phyloP scores from a whole-genome alignment of 2,329 filamentous ascomycete genomes.

The Ustulina deusta region DNA sequence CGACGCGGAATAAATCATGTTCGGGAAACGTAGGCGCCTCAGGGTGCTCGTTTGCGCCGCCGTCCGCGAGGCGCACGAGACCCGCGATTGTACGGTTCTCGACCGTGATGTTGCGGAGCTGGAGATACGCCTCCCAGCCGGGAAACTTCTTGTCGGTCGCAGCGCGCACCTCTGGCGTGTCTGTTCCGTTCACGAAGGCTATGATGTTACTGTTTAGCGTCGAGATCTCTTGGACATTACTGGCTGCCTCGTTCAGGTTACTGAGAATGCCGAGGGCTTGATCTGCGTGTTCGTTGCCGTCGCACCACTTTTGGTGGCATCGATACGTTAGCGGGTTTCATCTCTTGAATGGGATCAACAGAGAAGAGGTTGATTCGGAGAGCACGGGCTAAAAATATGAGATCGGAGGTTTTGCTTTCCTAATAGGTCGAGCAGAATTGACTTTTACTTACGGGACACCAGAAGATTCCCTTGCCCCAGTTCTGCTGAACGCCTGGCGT shows the following conservation, averaged over 20 bases:
- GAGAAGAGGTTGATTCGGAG: not conserved
- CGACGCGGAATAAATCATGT: slow-evolving; percentile 66
- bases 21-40: slow-evolving; percentile 60
- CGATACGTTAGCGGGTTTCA: slow-evolving; percentile 3
- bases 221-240: slow-evolving; percentile 62
- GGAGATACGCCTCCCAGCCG: slow-evolving; percentile 63
- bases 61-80: slow-evolving; percentile 61
- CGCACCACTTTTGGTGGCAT: slow-evolving; percentile 62
- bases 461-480: slow-evolving; percentile 71
- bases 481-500: slow-evolving; percentile 67
- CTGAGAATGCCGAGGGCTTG: slow-evolving; percentile 67
- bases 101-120: slow-evolving; percentile 62
- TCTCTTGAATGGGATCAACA: not conserved
- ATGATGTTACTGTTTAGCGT: slow-evolving; percentile 68
- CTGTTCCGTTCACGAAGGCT: slow-evolving; percentile 70
- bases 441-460: slow-evolving; percentile 60
- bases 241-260: slow-evolving; percentile 57
- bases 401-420: not conserved
- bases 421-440: not conserved
- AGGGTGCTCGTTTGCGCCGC: slow-evolving; percentile 54
- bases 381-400: not conserved
- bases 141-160: slow-evolving; percentile 56
- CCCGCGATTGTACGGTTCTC: slow-evolving; percentile 67
- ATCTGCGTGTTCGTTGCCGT: slow-evolving; percentile 71
- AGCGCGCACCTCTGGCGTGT: slow-evolving; percentile 59